Evolutionary conservation across 2,329 filamentous ascomycete genomes (phyloP), one percentile per base, ranked within the genome.

Genomic region (Moelleriella libera): DNA sequence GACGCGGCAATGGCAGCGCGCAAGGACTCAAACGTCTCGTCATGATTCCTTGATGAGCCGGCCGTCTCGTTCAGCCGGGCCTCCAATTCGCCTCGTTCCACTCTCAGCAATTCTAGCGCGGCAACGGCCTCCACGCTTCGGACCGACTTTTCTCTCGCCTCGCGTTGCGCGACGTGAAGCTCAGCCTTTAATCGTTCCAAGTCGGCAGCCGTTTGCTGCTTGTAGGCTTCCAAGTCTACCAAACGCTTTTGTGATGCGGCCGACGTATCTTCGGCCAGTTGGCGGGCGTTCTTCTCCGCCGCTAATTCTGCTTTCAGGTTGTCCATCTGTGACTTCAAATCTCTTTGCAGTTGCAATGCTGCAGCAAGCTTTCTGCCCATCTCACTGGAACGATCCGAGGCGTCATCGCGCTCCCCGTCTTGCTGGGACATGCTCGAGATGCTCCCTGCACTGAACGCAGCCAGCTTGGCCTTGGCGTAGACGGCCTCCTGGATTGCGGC

Each of bases 401-500:
- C 80, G 45, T 85, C 82, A 11, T 75, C 75, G 39, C 79, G 71
- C 45, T 77, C 76, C 11, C 63, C 72, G 43, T 80, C 80, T 3
- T 78, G 63, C 58, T 80, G 72, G 48, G 83, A 68, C 41, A 78
- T 75, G 57, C 72, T 74, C 41, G 71, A 71, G 46, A 80, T 74
- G 55, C 83, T 88, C 48, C 80, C 75, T 39, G 76, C 81, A 4
- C 64, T 57, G 52, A 88, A 83, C 6, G 88, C 89, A 31, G 89
- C 89, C 46, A 96, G 70, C 60, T 88, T 96, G 3, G 94, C 88
- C 60, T 94, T 95, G 34, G 89, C 87, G 64, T 97, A 97, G 0
- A 92, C 85, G 1, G 92, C 92, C 67, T 98, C 94, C 56, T 83
- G 85, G 47, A 98, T 82, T n/a, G 92, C 92, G 41, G 84, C 82